Conservation (phyloP, 2,329 filamentous ascomycete species). For the Colletotrichum limetticola region DNA sequence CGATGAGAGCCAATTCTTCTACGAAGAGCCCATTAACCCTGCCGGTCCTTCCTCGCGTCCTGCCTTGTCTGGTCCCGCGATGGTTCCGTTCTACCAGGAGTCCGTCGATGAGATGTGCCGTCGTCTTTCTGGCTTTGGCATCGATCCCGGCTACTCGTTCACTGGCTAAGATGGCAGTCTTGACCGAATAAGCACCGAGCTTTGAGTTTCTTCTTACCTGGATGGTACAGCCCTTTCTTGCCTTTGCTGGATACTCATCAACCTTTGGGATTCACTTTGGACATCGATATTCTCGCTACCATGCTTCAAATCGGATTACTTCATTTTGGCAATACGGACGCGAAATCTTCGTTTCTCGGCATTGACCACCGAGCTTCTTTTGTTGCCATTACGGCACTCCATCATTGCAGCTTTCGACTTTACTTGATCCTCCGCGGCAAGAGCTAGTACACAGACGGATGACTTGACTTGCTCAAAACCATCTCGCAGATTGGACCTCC, state of each 20-base stretch:
- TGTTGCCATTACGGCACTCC: neutral
- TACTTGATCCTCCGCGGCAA: neutral
- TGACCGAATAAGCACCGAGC: no score
- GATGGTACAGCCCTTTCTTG: neutral
- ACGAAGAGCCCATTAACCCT: neutral
- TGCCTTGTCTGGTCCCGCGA: neutral
- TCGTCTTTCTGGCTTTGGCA: neutral
- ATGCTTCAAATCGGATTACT: neutral
- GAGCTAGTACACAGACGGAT: neutral
- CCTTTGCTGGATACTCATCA: neutral
- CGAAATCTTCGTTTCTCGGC: neutral
- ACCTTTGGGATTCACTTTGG: neutral
- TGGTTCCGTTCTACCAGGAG: neutral
- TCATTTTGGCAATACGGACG: neutral
- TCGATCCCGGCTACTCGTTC: neutral
- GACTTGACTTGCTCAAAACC: neutral
- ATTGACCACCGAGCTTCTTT: neutral
- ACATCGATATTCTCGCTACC: neutral
- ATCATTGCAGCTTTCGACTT: neutral
- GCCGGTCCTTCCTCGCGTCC: neutral
- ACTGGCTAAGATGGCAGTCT: neutral
- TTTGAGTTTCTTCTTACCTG: neutral
- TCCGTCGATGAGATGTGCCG: slow-evolving; percentile 20
- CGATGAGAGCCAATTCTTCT: neutral
- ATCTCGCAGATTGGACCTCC: neutral